Evolutionary conservation across 1,139 yeast genomes (phyloP), one percentile per base, ranked within the genome.

Genomic region (Zygoascus hellenicus): DNA sequence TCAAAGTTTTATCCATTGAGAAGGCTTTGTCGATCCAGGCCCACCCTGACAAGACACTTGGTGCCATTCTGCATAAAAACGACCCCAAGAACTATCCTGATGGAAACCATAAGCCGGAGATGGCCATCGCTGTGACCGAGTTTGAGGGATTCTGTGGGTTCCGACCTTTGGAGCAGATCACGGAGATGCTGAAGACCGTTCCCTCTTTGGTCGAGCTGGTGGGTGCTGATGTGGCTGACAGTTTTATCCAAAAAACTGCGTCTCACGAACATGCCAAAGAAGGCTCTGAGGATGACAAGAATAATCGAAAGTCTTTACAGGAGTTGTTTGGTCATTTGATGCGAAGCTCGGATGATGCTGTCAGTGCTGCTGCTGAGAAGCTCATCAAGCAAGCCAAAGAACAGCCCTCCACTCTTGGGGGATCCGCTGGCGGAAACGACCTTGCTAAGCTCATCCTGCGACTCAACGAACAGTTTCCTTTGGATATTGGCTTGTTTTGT

Each of bases 61-160:
- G 86, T 35, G 80, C 77, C 40, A 78, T 78, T 54, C 74, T 92
- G 60, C 96, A 85, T 63, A 75, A 77, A 11, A 69, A 75, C 30
- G 97, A 92, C 69, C 97, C 98, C 48, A 81, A 81, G 59, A 86
- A 92, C 69, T 92, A 94, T 66, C 98, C 97, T 3, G 99, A 92
- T 69, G 95, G 81, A 64, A 92, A 92, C 72, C 99, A 92, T 70
- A 92, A 92, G 73, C 99, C 99, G 17, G 99, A 92, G 68, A 94
- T 92, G 97, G 97, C 98, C 46, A 81, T 92, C 64, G 98, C 98
- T 9, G 81, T 92, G 47, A 90, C 97, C 15, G 87, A 80, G 52
- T 92, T 92, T 60, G 97, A 92, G 71, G 98, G 97, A 0, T 90
- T 92, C 71, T 92, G 98, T 68, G 99, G 99, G 0, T 92, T 92